phyloP scores from a whole-genome alignment of 176 grass and related monocot species.

The Saccharum officinarum region DNA sequence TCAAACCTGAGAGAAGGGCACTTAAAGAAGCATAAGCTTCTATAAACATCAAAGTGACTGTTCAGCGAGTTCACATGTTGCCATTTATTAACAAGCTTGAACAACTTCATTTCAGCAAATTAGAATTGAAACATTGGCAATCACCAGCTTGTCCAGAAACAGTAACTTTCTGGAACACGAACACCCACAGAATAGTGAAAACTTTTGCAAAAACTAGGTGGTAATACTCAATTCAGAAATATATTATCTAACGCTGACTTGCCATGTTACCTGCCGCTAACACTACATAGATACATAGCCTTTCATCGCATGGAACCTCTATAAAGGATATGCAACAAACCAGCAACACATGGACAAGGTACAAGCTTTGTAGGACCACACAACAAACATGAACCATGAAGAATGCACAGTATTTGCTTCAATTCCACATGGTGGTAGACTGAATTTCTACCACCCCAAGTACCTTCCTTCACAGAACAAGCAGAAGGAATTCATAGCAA shows the following conservation, averaged over 20 bases:
- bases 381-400: neutral
- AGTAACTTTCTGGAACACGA: neutral
- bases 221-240: constrained; percentile 15
- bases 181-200: neutral
- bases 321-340: neutral
- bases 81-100: constrained; percentile 11
- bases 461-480: constrained; percentile 13
- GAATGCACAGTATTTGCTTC: constrained; percentile 12
- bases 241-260: neutral
- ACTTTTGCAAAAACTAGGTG: neutral
- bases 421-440: neutral
- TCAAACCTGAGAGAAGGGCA: neutral
- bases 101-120: neutral
- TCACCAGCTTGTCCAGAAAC: constrained; percentile 1
- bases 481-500: neutral
- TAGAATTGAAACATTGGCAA: constrained; percentile 9
- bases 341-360: neutral
- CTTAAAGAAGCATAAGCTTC: neutral
- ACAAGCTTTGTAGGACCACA: neutral
- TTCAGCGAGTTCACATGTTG: neutral
- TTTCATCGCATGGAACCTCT: neutral
- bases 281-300: neutral
- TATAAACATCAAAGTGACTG: neutral
- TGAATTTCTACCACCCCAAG: neutral
- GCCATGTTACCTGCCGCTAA: neutral